Percentiles rank a stretch among this genome's conserved stretches.
These are phyloP conservation scores for Amphibolis antarctica DNA, from an alignment of 106 monocot species.

Conservation along the genomic window DNA sequence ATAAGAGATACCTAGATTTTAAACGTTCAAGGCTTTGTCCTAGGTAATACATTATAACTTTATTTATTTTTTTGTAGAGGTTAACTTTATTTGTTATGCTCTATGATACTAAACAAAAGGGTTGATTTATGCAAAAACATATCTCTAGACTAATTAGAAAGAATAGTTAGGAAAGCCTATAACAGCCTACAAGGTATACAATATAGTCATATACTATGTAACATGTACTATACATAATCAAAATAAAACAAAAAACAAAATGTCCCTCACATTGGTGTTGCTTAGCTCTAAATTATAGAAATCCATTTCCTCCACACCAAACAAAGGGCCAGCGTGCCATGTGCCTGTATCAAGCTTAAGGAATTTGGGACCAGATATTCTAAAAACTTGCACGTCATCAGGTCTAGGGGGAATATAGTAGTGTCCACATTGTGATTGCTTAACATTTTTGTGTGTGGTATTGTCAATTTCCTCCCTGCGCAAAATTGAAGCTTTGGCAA, in stretches of 20 bases:
- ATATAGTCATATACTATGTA: too few species aligned
- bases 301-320: conserved; percentile 55
- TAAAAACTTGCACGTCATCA: conserved; percentile 58
- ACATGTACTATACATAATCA: too few species aligned
- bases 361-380: conserved; percentile 61
- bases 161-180: too few species aligned
- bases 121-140: too few species aligned
- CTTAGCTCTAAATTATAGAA: conserved; percentile 99
- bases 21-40: too few species aligned
- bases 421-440: conserved; percentile 50
- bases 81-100: too few species aligned
- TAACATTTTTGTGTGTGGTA: conserved; percentile 6
- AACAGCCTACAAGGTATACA: too few species aligned
- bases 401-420: conserved; percentile 61
- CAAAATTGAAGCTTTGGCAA: conserved; percentile 65
- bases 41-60: too few species aligned
- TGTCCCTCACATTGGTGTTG: conserved; percentile 80
- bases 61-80: too few species aligned
- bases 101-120: too few species aligned
- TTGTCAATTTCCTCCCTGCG: conserved; percentile 12
- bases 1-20: too few species aligned
- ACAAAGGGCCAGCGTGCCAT: conserved; percentile 94
- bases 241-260: neutral
- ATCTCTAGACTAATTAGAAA: too few species aligned
- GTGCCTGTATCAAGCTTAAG: conserved; percentile 77